A percentile compares a stretch with the other conserved stretches of the same genome.
Evolutionary conservation across 2,329 filamentous ascomycete species (phyloP).

Genomic region (Cladorrhinum sp.): DNA sequence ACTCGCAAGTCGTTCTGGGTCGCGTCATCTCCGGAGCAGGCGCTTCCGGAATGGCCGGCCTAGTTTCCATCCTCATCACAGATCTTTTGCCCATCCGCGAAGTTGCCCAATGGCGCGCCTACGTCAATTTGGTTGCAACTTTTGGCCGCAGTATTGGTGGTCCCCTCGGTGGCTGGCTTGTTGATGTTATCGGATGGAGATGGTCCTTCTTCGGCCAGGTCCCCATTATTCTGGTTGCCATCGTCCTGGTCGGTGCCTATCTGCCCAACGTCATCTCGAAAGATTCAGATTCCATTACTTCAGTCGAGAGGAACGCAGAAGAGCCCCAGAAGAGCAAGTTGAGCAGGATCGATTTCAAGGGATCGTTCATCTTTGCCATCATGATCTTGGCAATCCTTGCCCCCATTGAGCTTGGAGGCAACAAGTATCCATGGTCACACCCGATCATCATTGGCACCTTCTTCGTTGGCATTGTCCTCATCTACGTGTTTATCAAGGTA

Average conservation of each 20-base stretch:
- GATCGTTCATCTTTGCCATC: slow-evolving; percentile 44
- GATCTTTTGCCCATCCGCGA: slow-evolving; percentile 52
- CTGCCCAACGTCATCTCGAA: slow-evolving; percentile 33
- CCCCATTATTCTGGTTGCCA: slow-evolving; percentile 52
- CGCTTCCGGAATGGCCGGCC: slow-evolving; percentile 47
- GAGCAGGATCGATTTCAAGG: slow-evolving; percentile 57
- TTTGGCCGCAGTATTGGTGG: slow-evolving; percentile 51
- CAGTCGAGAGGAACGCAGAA: slow-evolving; percentile 14
- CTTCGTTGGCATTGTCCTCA: slow-evolving; percentile 27
- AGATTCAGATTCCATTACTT: neutral
- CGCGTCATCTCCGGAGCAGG: slow-evolving; percentile 52
- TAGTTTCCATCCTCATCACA: slow-evolving; percentile 53
- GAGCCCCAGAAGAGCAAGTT: slow-evolving; percentile 37
- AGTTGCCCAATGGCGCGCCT: slow-evolving; percentile 52
- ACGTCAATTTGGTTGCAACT: slow-evolving; percentile 51
- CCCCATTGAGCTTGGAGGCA: slow-evolving; percentile 41
- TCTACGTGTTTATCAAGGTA: slow-evolving; percentile 34
- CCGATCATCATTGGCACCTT: slow-evolving; percentile 35
- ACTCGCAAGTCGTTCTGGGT: slow-evolving; percentile 49
- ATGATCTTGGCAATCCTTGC: slow-evolving; percentile 38
- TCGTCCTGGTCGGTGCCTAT: slow-evolving; percentile 36
- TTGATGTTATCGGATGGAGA: slow-evolving; percentile 63
- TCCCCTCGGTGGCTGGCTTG: slow-evolving; percentile 57
- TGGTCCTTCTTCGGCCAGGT: slow-evolving; percentile 61
- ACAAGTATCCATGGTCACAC: slow-evolving; percentile 38